Conservation (phyloP, 2,329 filamentous ascomycete genomes). For the Aspergillus arachidicola region DNA sequence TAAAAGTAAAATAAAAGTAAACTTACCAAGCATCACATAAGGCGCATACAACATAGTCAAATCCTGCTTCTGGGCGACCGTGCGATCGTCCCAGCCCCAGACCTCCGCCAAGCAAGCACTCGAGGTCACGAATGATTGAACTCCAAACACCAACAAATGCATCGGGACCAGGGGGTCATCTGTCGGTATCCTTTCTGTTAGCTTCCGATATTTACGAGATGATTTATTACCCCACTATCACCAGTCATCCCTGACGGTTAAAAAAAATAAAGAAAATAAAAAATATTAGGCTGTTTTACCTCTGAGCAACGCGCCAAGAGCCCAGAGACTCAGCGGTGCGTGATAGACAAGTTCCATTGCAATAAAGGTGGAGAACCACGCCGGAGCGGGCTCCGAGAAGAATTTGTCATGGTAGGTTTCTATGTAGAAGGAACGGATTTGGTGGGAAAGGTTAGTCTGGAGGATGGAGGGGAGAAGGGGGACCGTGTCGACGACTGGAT, state of each 20-base stretch:
- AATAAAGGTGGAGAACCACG: slow-evolving; percentile 61
- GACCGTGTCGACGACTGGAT: slow-evolving; percentile 61
- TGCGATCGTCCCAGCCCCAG: slow-evolving; percentile 56
- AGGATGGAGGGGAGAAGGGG: slow-evolving; percentile 59
- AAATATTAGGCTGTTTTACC: slow-evolving; percentile 38
- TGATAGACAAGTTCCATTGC: slow-evolving; percentile 65
- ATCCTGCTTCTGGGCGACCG: slow-evolving; percentile 49
- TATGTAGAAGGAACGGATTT: slow-evolving; percentile 61
- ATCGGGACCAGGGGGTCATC: slow-evolving; percentile 62
- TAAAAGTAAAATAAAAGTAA: background rate
- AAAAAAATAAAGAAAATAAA: background rate
- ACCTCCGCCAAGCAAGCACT: slow-evolving; percentile 65
- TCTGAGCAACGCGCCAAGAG: slow-evolving; percentile 55
- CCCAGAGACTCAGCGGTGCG: slow-evolving; percentile 63
- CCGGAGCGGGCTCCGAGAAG: slow-evolving; percentile 58
- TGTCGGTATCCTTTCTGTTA: slow-evolving; percentile 24
- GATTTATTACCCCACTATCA: background rate
- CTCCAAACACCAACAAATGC: slow-evolving; percentile 61
- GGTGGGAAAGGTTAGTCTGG: slow-evolving; percentile 52
- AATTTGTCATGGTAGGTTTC: slow-evolving; percentile 65
- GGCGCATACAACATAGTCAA: slow-evolving; percentile 59
- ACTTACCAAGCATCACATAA: slow-evolving; percentile 59
- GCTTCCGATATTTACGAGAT: background rate
- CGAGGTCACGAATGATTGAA: slow-evolving; percentile 64
- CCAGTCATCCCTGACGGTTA: background rate